Percentiles rank a stretch among this genome's conserved stretches.
These are phyloP conservation scores for Mollisiaceae sp. DNA, from an alignment of 2,329 filamentous ascomycete genomes.

Conservation along the genomic window DNA sequence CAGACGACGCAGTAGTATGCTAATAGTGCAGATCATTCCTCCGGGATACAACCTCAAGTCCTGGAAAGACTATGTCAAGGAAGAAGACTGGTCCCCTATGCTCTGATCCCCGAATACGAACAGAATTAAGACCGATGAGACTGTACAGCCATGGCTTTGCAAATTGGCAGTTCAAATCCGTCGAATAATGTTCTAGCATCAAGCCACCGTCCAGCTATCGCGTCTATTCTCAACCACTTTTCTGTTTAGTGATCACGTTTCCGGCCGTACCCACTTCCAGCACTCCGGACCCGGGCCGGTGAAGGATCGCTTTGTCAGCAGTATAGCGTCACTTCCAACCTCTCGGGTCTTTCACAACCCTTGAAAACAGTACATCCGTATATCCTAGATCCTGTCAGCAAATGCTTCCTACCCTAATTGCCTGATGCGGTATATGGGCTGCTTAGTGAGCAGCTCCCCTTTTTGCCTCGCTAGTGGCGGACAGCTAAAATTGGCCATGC, in stretches of 20 bases:
- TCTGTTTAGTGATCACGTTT: background rate
- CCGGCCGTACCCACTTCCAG: background rate
- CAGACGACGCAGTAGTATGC: background rate
- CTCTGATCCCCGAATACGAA: constrained; percentile 1
- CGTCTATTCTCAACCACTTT: background rate
- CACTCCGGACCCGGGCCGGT: background rate
- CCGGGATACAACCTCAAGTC: constrained; percentile 7
- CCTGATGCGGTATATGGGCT: background rate
- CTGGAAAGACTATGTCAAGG: constrained; percentile 3
- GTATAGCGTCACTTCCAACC: background rate
- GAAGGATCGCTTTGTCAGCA: background rate
- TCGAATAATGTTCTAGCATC: background rate
- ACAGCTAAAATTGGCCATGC: constrained; percentile 3
- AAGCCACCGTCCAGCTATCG: background rate
- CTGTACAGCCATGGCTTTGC: background rate
- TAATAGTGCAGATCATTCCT: background rate
- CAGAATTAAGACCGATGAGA: background rate
- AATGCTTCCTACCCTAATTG: background rate
- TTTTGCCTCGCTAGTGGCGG: constrained; percentile 3
- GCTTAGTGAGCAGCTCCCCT: background rate
- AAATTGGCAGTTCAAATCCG: background rate
- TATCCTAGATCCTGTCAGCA: background rate
- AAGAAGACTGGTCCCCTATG: background rate
- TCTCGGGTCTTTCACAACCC: background rate
- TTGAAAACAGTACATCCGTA: background rate